Evolutionary conservation across 352 stramenopile genomes (phyloP).

Genomic region (Pythium dissimile): DNA sequence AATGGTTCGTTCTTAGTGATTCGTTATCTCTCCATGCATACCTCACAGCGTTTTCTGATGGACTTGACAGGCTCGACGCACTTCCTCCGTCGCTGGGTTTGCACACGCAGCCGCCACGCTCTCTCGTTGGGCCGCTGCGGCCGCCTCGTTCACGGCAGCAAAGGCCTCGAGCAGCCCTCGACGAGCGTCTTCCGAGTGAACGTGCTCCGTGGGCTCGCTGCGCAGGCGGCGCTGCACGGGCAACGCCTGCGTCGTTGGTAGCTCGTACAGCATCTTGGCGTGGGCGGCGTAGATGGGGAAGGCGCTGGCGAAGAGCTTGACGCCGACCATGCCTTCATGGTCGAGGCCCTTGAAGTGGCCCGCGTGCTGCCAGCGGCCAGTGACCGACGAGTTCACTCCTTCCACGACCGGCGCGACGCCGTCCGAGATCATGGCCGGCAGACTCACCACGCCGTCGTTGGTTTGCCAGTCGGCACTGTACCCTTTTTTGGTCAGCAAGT

Average conservation of each 20-base stretch:
- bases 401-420: slow-evolving; percentile 19
- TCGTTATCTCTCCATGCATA: not conserved
- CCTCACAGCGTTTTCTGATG: not conserved
- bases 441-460: slow-evolving; percentile 32
- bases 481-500: slow-evolving; percentile 17
- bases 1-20: not conserved
- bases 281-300: slow-evolving; percentile 21
- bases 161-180: slow-evolving; percentile 9
- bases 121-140: not conserved
- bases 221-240: slow-evolving; percentile 1
- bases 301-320: slow-evolving; percentile 19
- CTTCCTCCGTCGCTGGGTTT: not conserved
- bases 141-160: slow-evolving; percentile 3
- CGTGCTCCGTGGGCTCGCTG: not conserved
- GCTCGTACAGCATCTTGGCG: slow-evolving; percentile 20
- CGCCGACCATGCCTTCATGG: slow-evolving; percentile 25
- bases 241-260: slow-evolving; percentile 5
- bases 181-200: slow-evolving; percentile 14
- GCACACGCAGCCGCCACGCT: not conserved
- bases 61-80: not conserved
- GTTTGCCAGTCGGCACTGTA: slow-evolving; percentile 22
- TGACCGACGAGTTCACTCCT: slow-evolving; percentile 11
- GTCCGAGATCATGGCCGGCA: slow-evolving; percentile 19
- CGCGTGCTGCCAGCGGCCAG: slow-evolving; percentile 28
- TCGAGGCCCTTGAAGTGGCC: slow-evolving; percentile 18